Base-by-base conservation (phyloP, 352 stramenopile genomes). In the Bremia lactucae region DNA sequence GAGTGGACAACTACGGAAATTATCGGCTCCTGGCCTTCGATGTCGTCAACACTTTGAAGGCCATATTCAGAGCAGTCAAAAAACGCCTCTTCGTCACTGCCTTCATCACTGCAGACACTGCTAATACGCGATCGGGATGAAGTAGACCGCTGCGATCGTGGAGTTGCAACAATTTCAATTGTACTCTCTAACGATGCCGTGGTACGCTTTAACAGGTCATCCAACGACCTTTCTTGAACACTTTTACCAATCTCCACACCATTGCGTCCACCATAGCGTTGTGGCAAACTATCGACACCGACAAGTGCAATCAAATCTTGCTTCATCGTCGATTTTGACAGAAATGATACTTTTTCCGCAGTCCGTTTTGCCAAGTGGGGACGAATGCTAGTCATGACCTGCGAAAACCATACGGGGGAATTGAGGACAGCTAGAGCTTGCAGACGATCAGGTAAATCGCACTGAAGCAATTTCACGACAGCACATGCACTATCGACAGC, bases 41-140 rank as follows among this genome's bases (percentile, higher is more conserved):
- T 28, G 18, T 87, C 72, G 16, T 68, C 50, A 10, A 69, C 54
- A 31, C 73, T 67, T 43, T 84, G 77, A 11, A 89, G 54, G n/a
- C 77, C 77, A 39, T 87, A 89, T 45, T 87, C 77, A 9, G 63
- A 71, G 39, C 62, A 83, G 33, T 89, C 77, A 33, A 89, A 89
- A 31, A 89, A 87, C 5, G 76, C 76, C 42, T 88, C 76, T 62
- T 88, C 76, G 22, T 88, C 76, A 20, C 76, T 88, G 0, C 59
- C 68, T 2, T 77, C 71, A 15, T 77, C 65, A 36, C 58, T 65
- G 15, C 65, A 60, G 8, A 65, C 33, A 10, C 65, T 78, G 23
- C 66, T 65, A 0, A 60, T 28, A 42, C 53, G 62, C 20, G 48
- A 49, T 3, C 55, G 59, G 20, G 29, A 62, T 28, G 52, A 38